Evolutionary conservation across 2,329 filamentous ascomycete genomes (phyloP), one percentile per base, ranked within the genome.

Genomic region (Fusarium tjaetaba): DNA sequence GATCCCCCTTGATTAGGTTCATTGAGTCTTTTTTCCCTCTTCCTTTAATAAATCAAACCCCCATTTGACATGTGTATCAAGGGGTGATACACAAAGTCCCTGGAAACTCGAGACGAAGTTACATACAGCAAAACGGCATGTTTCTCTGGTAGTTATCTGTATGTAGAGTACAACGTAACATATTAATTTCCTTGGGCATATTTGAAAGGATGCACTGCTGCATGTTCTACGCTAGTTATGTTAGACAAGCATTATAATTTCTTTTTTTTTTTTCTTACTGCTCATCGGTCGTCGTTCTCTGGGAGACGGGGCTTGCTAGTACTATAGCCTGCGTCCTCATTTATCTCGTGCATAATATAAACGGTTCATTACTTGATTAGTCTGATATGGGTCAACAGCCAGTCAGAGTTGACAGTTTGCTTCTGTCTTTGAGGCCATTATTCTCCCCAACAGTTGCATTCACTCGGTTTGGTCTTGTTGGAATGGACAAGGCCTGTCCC

Each of bases 181-280:
- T 51, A 51, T 32, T 39, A 30, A 41, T 63, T 36, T 48, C 53
- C 26, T 60, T 26, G 28, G 28, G 5, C 15, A 51, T 62, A 22
- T 32, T 38, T 41, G 28, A 51, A 60, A 60, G 53, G 53, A 52
- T 59, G 39, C 48, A 24, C 43, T 41, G 28, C 45, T 68, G 48
- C 68, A 70, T 24, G 53, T 26, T 30, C 36, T 30, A 45, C 22
- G 7, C 26, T 45, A 24, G 22, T 15, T 51, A 53, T 67, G 49
- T 36, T 71, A 67, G 56, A 62, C 61, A 67, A 58, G 56, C 68
- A 67, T 67, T 56, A 70, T 64, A 56, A 38, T 38, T 38, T 38
- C 36, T n/a, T 64, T 64, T 34, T 34, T 7, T 14, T 48, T 39
- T 32, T 70, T 59, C 13, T 45, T 30, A 4, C 41, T 39, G 14